phyloP scores from a whole-genome alignment of 208 protist genomes.

The Leishmania martiniquensis region DNA sequence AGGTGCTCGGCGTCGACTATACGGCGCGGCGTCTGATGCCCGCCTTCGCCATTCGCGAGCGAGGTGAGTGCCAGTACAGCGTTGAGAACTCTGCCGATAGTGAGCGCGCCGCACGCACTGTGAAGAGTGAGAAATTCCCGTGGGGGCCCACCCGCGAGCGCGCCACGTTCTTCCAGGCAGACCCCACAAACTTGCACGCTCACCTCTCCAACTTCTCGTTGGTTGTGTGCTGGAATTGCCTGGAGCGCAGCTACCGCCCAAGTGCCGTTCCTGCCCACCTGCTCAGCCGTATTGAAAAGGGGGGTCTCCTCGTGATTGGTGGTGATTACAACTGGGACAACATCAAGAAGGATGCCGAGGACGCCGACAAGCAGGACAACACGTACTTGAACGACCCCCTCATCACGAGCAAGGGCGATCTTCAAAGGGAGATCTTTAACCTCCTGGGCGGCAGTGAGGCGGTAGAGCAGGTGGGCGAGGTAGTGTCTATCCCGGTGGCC shows the following conservation, averaged over 20 bases:
- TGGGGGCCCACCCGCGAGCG: constrained; percentile 70
- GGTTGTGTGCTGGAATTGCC: constrained; percentile 88
- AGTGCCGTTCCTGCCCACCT: constrained; percentile 74
- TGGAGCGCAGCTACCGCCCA: constrained; percentile 85
- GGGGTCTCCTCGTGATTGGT: constrained; percentile 81
- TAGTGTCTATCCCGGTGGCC: constrained; percentile 55
- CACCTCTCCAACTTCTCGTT: constrained; percentile 82
- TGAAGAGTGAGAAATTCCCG: constrained; percentile 41
- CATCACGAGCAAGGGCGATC: constrained; percentile 24
- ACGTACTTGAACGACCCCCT: constrained; percentile 51
- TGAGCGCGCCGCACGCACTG: constrained; percentile 35
- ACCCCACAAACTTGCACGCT: constrained; percentile 87
- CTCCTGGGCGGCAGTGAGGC: constrained; percentile 58
- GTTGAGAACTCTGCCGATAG: constrained; percentile 30
- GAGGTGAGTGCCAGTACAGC: constrained; percentile 77
- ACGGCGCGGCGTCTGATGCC: constrained; percentile 82
- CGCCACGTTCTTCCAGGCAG: constrained; percentile 87
- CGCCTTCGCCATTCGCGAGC: constrained; percentile 86
- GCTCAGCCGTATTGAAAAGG: constrained; percentile 54
- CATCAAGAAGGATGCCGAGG: constrained; percentile 37
- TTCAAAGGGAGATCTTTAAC: constrained; percentile 59
- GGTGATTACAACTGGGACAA: constrained; percentile 65
- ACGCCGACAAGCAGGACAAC: constrained; percentile 34
- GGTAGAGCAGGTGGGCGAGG: constrained; percentile 72
- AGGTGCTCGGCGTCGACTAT: constrained; percentile 87